Evolutionary conservation across 176 grass and related monocot species (phyloP), one percentile per base, ranked within the genome.

Genomic region (Triticum aestivum): DNA sequence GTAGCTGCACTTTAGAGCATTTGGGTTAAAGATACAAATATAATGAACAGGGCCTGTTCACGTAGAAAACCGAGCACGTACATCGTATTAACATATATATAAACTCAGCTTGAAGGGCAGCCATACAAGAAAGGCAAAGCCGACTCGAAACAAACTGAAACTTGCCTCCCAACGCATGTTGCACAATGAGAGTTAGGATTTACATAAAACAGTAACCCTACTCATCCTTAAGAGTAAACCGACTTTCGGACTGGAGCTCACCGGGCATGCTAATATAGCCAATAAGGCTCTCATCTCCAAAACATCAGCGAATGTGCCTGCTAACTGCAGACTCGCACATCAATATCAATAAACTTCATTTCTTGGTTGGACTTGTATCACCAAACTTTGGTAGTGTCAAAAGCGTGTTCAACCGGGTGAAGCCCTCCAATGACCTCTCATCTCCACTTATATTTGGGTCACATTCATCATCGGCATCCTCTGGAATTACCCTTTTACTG

Each of bases 381-480:
- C 75, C 41, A n/a, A 94, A 91, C 82, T 86, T 91, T 15, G 84
- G 85, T 51, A 91, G 79, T 12, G 71, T 30, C 54, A 91, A 78
- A 77, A 94, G 84, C 5, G 92, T 91, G 79, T 94, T 87, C 73
- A 91, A 84, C 58, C 92, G 79, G 18, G 82, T 79, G 38, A 87
- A 91, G 39, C 92, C 52, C 61, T 89, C 81, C 29, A 91, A 80
- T 75, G 81, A 59, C 38, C 87, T 85, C 79, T 91, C 85, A 73
- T 89, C 84, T 54, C 81, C 86, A 78, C 82, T 76, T 71, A 87
- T 30, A 77, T 90, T 82, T 34, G 78, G 61, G 39, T 78, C 65
- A 83, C 65, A 68, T 37, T 35, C 82, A 86, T 90, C 88, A 69
- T 87, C 77, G 38, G 41, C 83, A 41, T 87, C 87, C 32, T 86